Evolutionary conservation across 2,329 filamentous ascomycete genomes (phyloP).

Genomic region (Xylariaceae sp.): DNA sequence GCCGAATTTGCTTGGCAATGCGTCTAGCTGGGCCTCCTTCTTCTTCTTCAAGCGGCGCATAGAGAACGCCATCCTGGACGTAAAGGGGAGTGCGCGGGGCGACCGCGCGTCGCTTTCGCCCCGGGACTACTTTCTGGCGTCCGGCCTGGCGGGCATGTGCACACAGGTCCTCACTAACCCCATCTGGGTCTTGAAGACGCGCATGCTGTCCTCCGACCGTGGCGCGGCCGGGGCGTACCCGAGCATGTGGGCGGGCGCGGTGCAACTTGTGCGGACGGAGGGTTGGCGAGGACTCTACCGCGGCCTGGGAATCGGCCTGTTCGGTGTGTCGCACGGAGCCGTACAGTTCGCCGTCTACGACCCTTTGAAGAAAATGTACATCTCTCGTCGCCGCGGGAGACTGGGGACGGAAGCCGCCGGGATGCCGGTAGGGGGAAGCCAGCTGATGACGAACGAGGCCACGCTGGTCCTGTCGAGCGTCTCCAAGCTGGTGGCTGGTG

Average conservation of each 20-base stretch:
- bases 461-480: conserved; percentile 74
- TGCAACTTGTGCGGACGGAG: conserved; percentile 62
- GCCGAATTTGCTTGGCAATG: conserved; percentile 88
- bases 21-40: conserved; percentile 84
- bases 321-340: conserved; percentile 87
- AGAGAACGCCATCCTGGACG: conserved; percentile 41
- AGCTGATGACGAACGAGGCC: conserved; percentile 61
- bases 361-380: conserved; percentile 52
- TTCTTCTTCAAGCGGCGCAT: conserved; percentile 68
- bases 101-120: conserved; percentile 41
- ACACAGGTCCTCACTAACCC: conserved; percentile 87
- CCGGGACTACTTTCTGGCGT: conserved; percentile 75
- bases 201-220: conserved; percentile 84
- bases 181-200: conserved; percentile 96
- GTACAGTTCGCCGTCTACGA: conserved; percentile 97
- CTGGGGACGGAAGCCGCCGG: conserved; percentile 2
- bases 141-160: conserved; percentile 61
- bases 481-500: conserved; percentile 85
- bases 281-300: conserved; percentile 80
- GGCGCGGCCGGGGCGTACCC: conserved; percentile 72
- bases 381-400: conserved; percentile 36
- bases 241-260: conserved; percentile 66
- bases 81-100: conserved; percentile 22
- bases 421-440: conserved; percentile 26
- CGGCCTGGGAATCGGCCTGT: conserved; percentile 72